Conservation (phyloP, 345 rosid species). For the Eucalyptus grandis region DNA sequence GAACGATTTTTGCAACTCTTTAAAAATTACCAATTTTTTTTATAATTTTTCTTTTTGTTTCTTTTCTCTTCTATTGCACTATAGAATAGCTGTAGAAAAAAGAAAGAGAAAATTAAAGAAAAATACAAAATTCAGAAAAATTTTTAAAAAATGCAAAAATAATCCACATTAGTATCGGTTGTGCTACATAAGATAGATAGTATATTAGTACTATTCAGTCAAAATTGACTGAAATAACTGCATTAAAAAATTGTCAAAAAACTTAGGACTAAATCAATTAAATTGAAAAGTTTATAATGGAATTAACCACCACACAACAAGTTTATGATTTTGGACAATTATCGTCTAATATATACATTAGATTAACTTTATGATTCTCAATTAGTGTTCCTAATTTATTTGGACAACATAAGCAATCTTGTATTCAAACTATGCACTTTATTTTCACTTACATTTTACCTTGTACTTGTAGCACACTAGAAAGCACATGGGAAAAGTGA, state of each 20-base stretch:
- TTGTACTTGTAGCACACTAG: not conserved
- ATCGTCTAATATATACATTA: not conserved
- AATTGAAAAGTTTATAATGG: not conserved
- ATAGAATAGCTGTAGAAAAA: not conserved
- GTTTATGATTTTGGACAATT: not conserved
- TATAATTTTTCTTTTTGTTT: not conserved
- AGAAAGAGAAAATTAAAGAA: not conserved
- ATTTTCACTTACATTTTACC: not conserved
- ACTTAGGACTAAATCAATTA: not conserved
- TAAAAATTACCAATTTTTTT: not conserved
- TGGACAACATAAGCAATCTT: not conserved
- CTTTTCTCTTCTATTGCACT: not conserved
- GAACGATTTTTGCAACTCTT: not conserved
- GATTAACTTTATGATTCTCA: not conserved
- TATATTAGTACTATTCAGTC: rapidly evolving
- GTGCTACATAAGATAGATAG: not conserved
- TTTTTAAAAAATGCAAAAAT: not conserved
- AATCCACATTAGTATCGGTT: rapidly evolving
- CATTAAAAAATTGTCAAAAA: not conserved
- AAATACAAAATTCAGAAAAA: not conserved
- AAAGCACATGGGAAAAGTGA: not conserved
- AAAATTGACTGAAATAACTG: not conserved
- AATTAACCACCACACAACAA: not conserved
- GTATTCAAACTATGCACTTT: not conserved
- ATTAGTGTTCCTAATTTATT: not conserved